phyloP scores from a whole-genome alignment of 2,329 filamentous ascomycete species.

The Ophiognomonia clavigignenti-juglandacearum region DNA sequence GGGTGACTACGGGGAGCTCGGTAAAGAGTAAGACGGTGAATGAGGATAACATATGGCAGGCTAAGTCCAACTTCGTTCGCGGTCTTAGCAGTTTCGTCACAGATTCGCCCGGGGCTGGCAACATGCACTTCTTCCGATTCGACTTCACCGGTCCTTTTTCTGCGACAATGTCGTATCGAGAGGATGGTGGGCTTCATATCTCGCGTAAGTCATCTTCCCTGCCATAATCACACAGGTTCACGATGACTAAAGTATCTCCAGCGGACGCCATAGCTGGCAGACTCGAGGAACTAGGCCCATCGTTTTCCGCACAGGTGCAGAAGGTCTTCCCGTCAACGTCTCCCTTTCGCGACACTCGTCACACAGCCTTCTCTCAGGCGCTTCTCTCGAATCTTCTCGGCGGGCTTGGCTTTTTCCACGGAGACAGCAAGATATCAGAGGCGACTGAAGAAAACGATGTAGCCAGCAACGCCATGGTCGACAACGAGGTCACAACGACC shows the following conservation, averaged over 20 bases:
- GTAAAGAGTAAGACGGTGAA: constrained; percentile 52
- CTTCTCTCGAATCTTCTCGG: constrained; percentile 87
- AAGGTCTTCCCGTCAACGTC: constrained; percentile 59
- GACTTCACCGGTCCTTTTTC: constrained; percentile 57
- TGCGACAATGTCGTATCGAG: constrained; percentile 8
- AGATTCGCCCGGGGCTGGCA: constrained; percentile 50
- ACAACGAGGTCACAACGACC: constrained; percentile 61
- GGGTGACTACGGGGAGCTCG: constrained; percentile 50
- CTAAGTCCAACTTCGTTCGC: constrained; percentile 53
- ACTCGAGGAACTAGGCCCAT: not conserved
- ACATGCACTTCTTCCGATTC: constrained; percentile 62
- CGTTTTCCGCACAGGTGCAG: constrained; percentile 41
- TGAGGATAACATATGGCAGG: constrained; percentile 61
- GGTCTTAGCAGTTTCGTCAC: constrained; percentile 57
- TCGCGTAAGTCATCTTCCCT: constrained; percentile 1
- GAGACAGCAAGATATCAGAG: constrained; percentile 76
- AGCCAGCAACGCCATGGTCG: constrained; percentile 84
- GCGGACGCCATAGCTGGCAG: constrained; percentile 1
- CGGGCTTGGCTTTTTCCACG: constrained; percentile 87
- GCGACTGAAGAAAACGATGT: constrained; percentile 85
- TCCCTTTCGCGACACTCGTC: constrained; percentile 68
- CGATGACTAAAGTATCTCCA: not conserved
- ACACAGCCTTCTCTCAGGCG: constrained; percentile 70
- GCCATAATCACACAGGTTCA: not conserved
- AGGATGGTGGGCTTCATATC: not conserved